Conservation (phyloP, 2,329 filamentous ascomycete genomes). For the Malbranchea zuffiana region DNA sequence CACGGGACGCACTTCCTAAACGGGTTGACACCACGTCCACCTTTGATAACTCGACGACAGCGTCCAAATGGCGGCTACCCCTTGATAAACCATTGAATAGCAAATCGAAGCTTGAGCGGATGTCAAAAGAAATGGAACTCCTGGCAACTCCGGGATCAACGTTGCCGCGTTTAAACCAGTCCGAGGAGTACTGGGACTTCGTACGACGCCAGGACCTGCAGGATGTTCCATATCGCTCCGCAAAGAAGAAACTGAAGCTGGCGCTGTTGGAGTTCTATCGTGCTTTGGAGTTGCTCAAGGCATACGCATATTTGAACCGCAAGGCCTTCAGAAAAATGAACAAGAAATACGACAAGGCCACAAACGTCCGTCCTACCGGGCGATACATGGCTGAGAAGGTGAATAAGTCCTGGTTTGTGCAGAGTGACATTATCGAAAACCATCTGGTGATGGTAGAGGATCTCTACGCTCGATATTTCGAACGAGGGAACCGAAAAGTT, state of each 20-base stretch:
- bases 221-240: constrained; percentile 70
- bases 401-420: constrained; percentile 81
- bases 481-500: constrained; percentile 83
- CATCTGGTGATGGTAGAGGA: constrained; percentile 77
- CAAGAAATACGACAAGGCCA: constrained; percentile 95
- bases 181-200: constrained; percentile 39
- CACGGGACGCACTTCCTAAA: constrained; percentile 13
- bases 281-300: constrained; percentile 80
- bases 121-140: constrained; percentile 40
- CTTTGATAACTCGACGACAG: constrained; percentile 13
- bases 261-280: constrained; percentile 91
- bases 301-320: constrained; percentile 78
- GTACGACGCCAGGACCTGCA: constrained; percentile 39
- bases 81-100: constrained; percentile 36
- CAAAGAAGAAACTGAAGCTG: constrained; percentile 83
- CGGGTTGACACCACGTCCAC: background rate
- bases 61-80: constrained; percentile 28
- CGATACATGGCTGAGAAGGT: constrained; percentile 88
- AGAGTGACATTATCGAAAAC: constrained; percentile 70
- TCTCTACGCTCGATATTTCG: constrained; percentile 88
- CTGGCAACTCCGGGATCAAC: constrained; percentile 33
- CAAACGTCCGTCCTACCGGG: constrained; percentile 63
- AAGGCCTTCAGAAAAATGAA: constrained; percentile 95
- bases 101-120: constrained; percentile 42
- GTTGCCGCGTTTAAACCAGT: constrained; percentile 21